Base-by-base conservation (phyloP, 768 basidiomycete genomes). In the Termitomyces sp. region DNA sequence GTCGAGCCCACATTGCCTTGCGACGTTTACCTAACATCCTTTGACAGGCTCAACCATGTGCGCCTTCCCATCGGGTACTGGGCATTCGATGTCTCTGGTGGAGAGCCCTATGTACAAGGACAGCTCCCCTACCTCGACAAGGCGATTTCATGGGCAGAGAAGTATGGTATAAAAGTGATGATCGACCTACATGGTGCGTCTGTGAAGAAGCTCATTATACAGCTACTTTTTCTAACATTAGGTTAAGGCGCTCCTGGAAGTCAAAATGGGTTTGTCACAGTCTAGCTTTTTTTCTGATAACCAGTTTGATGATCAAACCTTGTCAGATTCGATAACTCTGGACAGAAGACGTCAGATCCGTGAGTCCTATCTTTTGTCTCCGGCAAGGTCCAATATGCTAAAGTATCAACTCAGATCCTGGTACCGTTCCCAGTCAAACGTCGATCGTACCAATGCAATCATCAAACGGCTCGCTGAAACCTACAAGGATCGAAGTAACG, bases 31-130 rank as follows among this genome's bases (percentile, higher is more conserved):
- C 35, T 55, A 33, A 35, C 36, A 29, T 33, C 11, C 3, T 9
- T 47, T 59, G 55, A n/a, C 63, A 89, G 89, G 15, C 73, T 92
- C 50, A 92, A 91, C 63, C 89, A 91, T 66, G 86, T 93, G 51
- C 83, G 91, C 41, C 64, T 93, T 40, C 91, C 91, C 16, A 89
- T 95, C 39, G 94, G 92, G 12, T 96, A 91, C 68, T 95, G 91
- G 91, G 91, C 89, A 1, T 92, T 86, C 62, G 91, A 94, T 54
- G 83, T 92, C 31, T 78, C 80, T n/a, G 75, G 76, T 16, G 89
- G 89, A 5, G 88, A 93, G 62, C 92, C 91, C 7, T 92, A 78
- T 67, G 82, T 89, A 55, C 80, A 83, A 69, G 90, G 90, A 11
- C 90, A 91, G 66, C 72, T 88, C 29, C 77, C 83, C 18, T 91